These are phyloP conservation scores for Monilinia laxa DNA, from an alignment of 2,329 filamentous ascomycete genomes.

Conservation along the genomic window DNA sequence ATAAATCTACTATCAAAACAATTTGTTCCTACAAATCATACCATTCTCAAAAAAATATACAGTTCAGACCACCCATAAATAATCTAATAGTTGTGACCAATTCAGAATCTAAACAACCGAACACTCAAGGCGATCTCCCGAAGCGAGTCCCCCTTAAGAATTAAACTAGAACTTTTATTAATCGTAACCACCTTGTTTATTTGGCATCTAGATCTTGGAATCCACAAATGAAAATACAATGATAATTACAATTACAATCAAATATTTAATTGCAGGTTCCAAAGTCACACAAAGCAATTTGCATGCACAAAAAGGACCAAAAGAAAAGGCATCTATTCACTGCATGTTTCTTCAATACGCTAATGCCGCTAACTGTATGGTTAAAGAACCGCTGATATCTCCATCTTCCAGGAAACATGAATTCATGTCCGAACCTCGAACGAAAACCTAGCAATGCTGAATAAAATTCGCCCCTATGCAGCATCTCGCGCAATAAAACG, in stretches of 20 bases:
- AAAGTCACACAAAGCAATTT: no score
- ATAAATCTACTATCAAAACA: no score
- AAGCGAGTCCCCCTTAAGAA: conserved; percentile 3
- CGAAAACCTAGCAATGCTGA: not conserved
- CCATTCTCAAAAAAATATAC: no score
- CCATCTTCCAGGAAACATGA: not conserved
- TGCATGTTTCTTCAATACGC: not conserved
- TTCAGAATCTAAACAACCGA: not conserved
- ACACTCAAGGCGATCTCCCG: not conserved
- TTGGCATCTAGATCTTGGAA: not conserved
- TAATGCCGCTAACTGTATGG: not conserved
- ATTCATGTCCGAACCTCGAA: no score
- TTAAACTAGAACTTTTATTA: not conserved
- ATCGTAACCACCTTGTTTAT: not conserved
- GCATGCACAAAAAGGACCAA: not conserved
- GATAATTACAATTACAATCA: no score
- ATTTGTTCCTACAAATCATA: no score
- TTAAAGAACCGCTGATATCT: not conserved
- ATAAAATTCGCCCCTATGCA: not conserved
- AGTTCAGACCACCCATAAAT: no score
- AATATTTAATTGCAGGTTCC: no score
- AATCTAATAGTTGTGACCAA: no score
- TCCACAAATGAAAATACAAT: not conserved
- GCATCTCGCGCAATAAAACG: no score
- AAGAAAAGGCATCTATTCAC: not conserved